Evolutionary conservation across 768 basidiomycete species (phyloP).

Genomic region (Clavulina sp.): DNA sequence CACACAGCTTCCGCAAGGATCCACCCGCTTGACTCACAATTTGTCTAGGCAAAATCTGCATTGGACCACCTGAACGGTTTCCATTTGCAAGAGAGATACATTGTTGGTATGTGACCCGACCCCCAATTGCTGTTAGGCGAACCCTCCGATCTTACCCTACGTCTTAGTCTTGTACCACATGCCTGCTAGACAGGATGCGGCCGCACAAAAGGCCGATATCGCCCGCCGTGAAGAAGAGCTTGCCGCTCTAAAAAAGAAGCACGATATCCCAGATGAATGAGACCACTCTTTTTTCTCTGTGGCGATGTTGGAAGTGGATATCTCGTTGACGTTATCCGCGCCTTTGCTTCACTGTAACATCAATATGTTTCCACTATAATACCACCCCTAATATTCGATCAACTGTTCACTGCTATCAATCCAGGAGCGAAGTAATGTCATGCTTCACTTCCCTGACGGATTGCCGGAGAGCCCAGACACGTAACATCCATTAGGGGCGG

Average conservation of each 20-base stretch:
- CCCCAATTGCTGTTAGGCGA: no score
- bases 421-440: no score
- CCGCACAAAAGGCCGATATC: constrained; percentile 81
- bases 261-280: constrained; percentile 58
- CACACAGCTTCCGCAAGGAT: constrained; percentile 15
- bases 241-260: constrained; percentile 67
- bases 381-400: no score
- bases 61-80: constrained; percentile 95
- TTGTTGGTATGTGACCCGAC: constrained; percentile 44
- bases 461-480: no score
- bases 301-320: no score
- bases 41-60: constrained; percentile 75
- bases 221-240: constrained; percentile 84
- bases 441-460: no score
- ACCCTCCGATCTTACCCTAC: not conserved
- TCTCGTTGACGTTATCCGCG: no score
- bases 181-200: constrained; percentile 91
- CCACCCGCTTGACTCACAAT: not conserved
- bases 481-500: no score
- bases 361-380: no score
- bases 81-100: constrained; percentile 94
- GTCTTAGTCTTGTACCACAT: constrained; percentile 76
- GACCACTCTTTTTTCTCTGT: no score
- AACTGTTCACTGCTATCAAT: no score
- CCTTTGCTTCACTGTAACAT: no score